phyloP scores from a whole-genome alignment of 2,329 filamentous ascomycete genomes.

The Colletotrichum caudatum region DNA sequence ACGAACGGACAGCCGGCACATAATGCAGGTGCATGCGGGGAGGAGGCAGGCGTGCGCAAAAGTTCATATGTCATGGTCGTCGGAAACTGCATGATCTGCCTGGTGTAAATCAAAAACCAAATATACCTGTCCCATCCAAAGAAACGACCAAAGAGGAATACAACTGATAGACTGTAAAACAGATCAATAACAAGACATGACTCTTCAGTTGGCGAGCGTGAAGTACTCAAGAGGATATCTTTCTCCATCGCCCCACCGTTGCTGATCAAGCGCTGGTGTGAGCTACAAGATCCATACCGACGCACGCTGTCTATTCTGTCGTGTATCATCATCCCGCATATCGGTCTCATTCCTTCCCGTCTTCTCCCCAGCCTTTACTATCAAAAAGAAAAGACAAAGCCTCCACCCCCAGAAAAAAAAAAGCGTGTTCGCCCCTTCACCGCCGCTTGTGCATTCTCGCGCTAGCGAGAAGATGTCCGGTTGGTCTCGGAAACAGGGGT shows the following conservation, averaged over 20 bases:
- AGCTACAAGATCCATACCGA: constrained; percentile 13
- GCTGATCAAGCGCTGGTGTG: constrained; percentile 6
- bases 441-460: constrained; percentile 23
- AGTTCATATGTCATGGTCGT: constrained; percentile 16
- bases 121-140: neutral
- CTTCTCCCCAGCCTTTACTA: constrained; percentile 11
- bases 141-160: constrained; percentile 11
- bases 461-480: constrained; percentile 27
- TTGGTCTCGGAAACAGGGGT: constrained; percentile 34
- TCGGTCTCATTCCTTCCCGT: constrained; percentile 5
- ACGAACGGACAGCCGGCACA: neutral
- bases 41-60: neutral
- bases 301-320: constrained; percentile 35
- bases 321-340: constrained; percentile 39
- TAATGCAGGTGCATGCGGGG: neutral
- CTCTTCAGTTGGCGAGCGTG: neutral
- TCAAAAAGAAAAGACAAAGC: neutral
- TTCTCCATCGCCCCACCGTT: neutral
- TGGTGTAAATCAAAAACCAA: neutral
- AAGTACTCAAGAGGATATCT: neutral
- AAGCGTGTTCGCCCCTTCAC: constrained; percentile 25
- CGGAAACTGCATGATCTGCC: constrained; percentile 14
- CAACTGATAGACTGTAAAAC: neutral
- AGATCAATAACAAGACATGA: constrained; percentile 9
- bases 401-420: no score